A percentile compares a stretch with the other conserved stretches of the same genome.
These are phyloP conservation scores for Pseudocercospora eumusae DNA, from an alignment of 2,329 filamentous ascomycete species.

Conservation along the genomic window DNA sequence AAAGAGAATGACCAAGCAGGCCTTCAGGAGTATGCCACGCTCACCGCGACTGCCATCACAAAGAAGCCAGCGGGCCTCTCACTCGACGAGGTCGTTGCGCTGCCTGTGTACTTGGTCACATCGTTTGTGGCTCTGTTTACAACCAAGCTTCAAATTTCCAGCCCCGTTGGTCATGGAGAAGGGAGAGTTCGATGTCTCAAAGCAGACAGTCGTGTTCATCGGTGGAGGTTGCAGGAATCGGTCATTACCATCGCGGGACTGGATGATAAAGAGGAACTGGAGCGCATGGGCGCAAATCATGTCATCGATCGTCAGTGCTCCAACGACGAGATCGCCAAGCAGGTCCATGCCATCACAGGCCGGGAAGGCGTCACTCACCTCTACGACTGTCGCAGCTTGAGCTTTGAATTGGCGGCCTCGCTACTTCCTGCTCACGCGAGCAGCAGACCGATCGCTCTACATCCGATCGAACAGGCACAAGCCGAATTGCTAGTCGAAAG, in stretches of 20 bases:
- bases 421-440: constrained; percentile 2
- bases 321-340: neutral
- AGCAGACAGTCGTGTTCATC: constrained; percentile 5
- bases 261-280: constrained; percentile 8
- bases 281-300: constrained; percentile 9
- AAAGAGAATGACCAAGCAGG: neutral
- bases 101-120: constrained; percentile 14
- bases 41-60: neutral
- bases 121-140: constrained; percentile 13
- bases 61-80: constrained; percentile 7
- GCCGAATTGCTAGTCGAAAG: neutral
- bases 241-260: constrained; percentile 11
- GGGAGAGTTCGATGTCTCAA: neutral
- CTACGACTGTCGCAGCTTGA: constrained; percentile 12
- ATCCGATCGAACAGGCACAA: neutral
- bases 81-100: neutral
- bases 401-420: constrained; percentile 9
- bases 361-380: constrained; percentile 4
- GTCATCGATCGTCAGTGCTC: constrained; percentile 7
- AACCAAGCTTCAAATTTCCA: neutral
- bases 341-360: constrained; percentile 13
- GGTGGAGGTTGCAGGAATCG: constrained; percentile 15
- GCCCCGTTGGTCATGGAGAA: neutral
- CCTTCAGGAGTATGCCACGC: constrained; percentile 6
- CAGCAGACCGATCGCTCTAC: constrained; percentile 6